Conservation (phyloP, 768 basidiomycete species). For the Austroboletus eburneus region DNA sequence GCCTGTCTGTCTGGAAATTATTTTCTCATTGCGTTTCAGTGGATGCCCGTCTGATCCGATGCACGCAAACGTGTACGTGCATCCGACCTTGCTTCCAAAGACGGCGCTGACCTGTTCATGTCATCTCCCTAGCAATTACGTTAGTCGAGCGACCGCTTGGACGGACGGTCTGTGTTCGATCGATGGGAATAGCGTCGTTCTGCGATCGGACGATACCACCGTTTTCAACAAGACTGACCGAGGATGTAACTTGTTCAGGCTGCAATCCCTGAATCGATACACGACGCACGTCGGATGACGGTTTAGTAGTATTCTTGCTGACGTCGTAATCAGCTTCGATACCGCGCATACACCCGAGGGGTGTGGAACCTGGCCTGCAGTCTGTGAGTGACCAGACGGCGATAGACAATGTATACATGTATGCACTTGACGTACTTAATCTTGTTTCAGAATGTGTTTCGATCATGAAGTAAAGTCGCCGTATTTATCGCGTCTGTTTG, state of each 20-base stretch:
- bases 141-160: neutral
- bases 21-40: no score
- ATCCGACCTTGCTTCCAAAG: no score
- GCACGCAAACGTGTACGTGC: no score
- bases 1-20: no score
- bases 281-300: neutral
- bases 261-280: neutral
- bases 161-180: neutral
- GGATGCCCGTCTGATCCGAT: no score
- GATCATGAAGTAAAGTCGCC: conserved; percentile 1
- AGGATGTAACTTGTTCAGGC: neutral
- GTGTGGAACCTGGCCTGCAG: conserved; percentile 34
- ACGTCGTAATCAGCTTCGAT: no score
- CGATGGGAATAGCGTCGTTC: neutral
- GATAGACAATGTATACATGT: neutral
- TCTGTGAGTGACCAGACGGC: conserved; percentile 19
- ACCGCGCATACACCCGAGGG: conserved; percentile 20
- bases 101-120: no score
- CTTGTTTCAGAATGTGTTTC: neutral
- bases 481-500: no score
- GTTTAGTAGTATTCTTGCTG: neutral
- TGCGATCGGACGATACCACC: neutral
- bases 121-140: neutral
- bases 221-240: neutral
- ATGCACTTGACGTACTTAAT: no score